Evolutionary conservation across 441 rosid species (phyloP).

Genomic region (Viola pubescens): DNA sequence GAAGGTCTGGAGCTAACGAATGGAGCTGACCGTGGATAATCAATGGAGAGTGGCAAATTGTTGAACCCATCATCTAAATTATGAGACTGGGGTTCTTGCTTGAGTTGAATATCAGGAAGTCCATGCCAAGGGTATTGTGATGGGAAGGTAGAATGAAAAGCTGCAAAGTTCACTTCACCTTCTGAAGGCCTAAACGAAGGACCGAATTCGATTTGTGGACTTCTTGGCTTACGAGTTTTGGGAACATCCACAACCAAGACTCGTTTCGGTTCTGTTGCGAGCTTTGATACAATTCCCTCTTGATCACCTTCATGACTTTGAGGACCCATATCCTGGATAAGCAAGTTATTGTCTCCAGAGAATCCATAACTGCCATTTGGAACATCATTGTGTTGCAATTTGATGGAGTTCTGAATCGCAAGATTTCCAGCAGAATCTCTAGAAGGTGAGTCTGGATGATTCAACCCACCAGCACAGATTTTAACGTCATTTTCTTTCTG

Average conservation of each 20-base stretch:
- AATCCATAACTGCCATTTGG: conserved; percentile 28
- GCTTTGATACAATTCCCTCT: conserved; percentile 32
- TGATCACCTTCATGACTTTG: conserved; percentile 36
- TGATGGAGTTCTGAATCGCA: conserved; percentile 37
- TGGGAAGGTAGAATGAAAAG: conserved; percentile 34
- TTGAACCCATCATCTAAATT: conserved; percentile 36
- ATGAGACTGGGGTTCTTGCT: conserved; percentile 32
- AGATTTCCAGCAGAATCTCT: conserved; percentile 37
- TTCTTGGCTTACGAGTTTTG: conserved; percentile 30
- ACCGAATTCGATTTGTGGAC: conserved; percentile 35
- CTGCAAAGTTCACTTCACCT: conserved; percentile 29
- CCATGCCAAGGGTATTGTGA: conserved; percentile 40
- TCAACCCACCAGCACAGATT: conserved; percentile 37
- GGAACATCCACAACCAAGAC: conserved; percentile 27
- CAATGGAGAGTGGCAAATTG: conserved; percentile 30
- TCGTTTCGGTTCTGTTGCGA: conserved; percentile 37
- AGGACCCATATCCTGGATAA: conserved; percentile 31
- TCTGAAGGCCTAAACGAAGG: conserved; percentile 26
- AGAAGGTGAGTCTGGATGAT: conserved; percentile 44
- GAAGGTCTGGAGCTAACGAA: conserved; percentile 25
- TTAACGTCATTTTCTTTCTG: conserved; percentile 62
- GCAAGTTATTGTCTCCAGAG: conserved; percentile 30
- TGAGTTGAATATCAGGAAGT: conserved; percentile 37
- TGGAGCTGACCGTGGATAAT: conserved; percentile 22
- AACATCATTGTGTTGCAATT: conserved; percentile 26